These are phyloP conservation scores for Suillus cothurnatus DNA, from an alignment of 768 basidiomycete genomes.

Conservation along the genomic window DNA sequence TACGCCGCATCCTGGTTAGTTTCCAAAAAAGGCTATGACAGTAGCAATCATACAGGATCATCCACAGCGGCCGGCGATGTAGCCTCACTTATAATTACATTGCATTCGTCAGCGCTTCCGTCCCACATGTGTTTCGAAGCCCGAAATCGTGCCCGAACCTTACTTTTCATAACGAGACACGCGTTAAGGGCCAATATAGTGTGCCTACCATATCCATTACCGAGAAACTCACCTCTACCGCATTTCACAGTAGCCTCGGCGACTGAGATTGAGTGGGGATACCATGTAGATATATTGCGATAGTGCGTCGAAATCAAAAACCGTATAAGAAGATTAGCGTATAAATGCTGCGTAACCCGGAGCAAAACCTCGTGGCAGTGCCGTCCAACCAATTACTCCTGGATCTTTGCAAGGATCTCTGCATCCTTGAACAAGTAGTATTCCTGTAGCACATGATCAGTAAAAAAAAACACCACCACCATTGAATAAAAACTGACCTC, in stretches of 20 bases:
- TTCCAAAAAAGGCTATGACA: neutral
- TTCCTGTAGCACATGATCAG: conserved; percentile 56
- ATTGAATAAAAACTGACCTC: conserved; percentile 64
- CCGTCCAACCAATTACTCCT: conserved; percentile 62
- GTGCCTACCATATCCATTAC: neutral
- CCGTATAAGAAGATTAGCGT: conserved; percentile 15
- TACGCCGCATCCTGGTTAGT: too few relatives aligned
- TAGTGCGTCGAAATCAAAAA: conserved; percentile 22
- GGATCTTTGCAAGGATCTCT: conserved; percentile 95
- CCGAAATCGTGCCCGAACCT: neutral
- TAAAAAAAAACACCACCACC: neutral
- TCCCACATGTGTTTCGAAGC: neutral
- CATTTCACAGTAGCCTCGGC: neutral
- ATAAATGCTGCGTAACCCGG: conserved; percentile 12
- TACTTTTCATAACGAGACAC: conserved; percentile 3
- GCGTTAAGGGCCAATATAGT: neutral
- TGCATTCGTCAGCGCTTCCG: neutral
- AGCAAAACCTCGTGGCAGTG: conserved; percentile 12
- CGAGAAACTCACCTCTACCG: neutral
- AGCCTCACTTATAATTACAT: too few relatives aligned
- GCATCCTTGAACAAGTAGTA: conserved; percentile 93
- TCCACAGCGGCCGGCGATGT: neutral
- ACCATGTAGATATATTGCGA: conserved; percentile 25
- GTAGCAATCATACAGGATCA: too few relatives aligned
- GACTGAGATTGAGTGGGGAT: conserved; percentile 31